Conservation (phyloP, 2,329 filamentous ascomycete species). For the Microcyclosporella mali region DNA sequence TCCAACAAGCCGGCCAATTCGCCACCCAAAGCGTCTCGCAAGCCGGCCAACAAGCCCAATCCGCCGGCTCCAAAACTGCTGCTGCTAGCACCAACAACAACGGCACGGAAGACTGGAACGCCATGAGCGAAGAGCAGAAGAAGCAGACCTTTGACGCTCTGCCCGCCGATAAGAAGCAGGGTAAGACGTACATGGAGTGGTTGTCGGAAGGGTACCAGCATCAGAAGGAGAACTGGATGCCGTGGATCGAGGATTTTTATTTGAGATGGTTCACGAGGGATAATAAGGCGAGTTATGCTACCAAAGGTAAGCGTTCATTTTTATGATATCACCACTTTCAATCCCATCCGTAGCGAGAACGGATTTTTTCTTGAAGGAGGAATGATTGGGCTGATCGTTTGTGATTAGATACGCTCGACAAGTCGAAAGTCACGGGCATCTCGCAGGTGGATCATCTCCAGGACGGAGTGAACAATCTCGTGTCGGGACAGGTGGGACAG, state of each 20-base stretch:
- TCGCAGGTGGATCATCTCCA: constrained; percentile 62
- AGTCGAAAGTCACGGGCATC: constrained; percentile 64
- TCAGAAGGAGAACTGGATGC: constrained; percentile 69
- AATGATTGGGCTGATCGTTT: too few relatives aligned
- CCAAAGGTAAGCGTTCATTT: constrained; percentile 58
- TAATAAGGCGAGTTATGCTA: constrained; percentile 67
- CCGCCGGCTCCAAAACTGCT: too few relatives aligned
- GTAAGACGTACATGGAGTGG: constrained; percentile 46
- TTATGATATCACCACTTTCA: too few relatives aligned
- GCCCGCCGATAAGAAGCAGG: constrained; percentile 29
- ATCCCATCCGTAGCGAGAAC: too few relatives aligned
- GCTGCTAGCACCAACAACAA: constrained; percentile 14
- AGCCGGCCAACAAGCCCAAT: too few relatives aligned
- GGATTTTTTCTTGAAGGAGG: too few relatives aligned
- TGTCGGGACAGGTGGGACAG: constrained; percentile 59
- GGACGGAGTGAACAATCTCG: constrained; percentile 59
- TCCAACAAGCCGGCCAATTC: too few relatives aligned
- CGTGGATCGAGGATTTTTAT: constrained; percentile 69
- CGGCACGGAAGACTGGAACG: constrained; percentile 28
- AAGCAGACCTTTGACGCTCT: constrained; percentile 29
- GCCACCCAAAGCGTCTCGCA: too few relatives aligned
- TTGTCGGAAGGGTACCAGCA: constrained; percentile 59
- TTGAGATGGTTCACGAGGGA: constrained; percentile 68
- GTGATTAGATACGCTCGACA: constrained; percentile 61
- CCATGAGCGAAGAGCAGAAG: constrained; percentile 32